phyloP scores from a whole-genome alignment of 768 basidiomycete genomes.

The Tricholoma matsutake region DNA sequence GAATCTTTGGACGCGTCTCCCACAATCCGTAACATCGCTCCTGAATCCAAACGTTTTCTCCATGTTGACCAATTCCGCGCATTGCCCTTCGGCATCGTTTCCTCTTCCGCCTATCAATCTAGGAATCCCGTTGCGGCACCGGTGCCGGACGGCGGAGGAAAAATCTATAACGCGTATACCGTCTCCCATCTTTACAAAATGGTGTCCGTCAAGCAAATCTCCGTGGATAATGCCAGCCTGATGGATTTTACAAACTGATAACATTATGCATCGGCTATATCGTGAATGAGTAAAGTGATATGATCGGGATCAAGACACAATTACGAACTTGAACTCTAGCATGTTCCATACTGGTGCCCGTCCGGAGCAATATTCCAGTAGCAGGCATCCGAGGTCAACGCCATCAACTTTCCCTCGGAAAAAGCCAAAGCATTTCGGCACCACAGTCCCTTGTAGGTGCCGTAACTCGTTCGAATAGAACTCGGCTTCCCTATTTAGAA shows the following conservation, averaged over 20 bases:
- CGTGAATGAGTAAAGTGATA: background rate
- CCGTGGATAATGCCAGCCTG: conserved; percentile 34
- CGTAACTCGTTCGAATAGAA: conserved; percentile 32
- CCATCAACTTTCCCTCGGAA: conserved; percentile 28
- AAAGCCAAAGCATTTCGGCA: conserved; percentile 38
- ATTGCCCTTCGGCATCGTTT: conserved; percentile 6
- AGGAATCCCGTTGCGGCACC: conserved; percentile 19
- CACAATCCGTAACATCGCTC: background rate
- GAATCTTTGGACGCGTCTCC: background rate
- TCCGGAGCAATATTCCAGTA: conserved; percentile 37
- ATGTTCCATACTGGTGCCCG: conserved; percentile 7
- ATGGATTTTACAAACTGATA: conserved; percentile 34
- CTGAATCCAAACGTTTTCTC: conserved; percentile 11
- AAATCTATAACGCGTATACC: conserved; percentile 38
- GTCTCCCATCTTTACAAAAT: conserved; percentile 28
- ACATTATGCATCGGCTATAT: conserved; percentile 30
- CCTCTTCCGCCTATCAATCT: background rate
- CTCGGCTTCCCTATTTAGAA: conserved; percentile 29
- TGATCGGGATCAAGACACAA: background rate
- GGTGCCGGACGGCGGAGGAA: conserved; percentile 26
- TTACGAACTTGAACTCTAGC: conserved; percentile 23
- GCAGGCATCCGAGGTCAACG: conserved; percentile 27
- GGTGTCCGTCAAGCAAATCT: conserved; percentile 25
- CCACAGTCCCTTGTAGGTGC: conserved; percentile 34
- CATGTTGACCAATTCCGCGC: conserved; percentile 20